phyloP scores from a whole-genome alignment of 2,329 filamentous ascomycete genomes.

The Aspergillus viridinutans region DNA sequence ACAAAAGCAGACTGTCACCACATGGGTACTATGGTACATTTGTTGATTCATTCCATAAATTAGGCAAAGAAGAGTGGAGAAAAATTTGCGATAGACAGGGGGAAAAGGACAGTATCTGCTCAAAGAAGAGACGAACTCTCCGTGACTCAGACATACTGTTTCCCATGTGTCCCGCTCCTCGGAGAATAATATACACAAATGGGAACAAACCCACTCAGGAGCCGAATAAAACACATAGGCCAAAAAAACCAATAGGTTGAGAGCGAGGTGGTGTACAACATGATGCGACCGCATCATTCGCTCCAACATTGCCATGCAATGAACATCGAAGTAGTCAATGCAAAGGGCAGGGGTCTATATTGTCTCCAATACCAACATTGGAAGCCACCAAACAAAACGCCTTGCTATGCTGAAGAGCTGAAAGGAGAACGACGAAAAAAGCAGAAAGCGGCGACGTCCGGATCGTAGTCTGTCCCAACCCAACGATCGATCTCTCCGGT shows the following conservation, averaged over 20 bases:
- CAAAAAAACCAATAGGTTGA: not conserved
- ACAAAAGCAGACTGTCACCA: slow-evolving; percentile 4
- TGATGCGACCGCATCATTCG: not conserved
- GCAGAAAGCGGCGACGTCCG: slow-evolving; percentile 4
- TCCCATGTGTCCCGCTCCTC: not conserved
- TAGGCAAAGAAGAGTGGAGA: slow-evolving; percentile 17
- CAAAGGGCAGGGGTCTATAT: slow-evolving; percentile 20
- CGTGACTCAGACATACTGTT: not conserved
- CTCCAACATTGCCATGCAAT: not conserved
- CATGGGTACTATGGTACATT: slow-evolving; percentile 14
- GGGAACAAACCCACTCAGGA: not conserved
- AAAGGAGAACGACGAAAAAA: slow-evolving; percentile 11
- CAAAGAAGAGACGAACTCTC: not conserved
- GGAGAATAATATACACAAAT: slow-evolving; percentile 8
- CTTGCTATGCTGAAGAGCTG: slow-evolving; percentile 38
- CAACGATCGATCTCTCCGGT: not conserved
- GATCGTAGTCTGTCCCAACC: not conserved
- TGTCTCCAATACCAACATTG: slow-evolving; percentile 11
- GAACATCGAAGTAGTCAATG: slow-evolving; percentile 13
- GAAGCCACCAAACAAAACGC: slow-evolving; percentile 31
- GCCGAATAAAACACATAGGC: not conserved
- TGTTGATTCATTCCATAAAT: slow-evolving; percentile 4
- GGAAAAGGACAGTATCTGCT: not conserved
- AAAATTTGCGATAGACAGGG: slow-evolving; percentile 7
- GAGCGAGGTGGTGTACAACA: not conserved